These are phyloP conservation scores for Boechera stricta DNA, from an alignment of 345 rosid species.

Conservation along the genomic window DNA sequence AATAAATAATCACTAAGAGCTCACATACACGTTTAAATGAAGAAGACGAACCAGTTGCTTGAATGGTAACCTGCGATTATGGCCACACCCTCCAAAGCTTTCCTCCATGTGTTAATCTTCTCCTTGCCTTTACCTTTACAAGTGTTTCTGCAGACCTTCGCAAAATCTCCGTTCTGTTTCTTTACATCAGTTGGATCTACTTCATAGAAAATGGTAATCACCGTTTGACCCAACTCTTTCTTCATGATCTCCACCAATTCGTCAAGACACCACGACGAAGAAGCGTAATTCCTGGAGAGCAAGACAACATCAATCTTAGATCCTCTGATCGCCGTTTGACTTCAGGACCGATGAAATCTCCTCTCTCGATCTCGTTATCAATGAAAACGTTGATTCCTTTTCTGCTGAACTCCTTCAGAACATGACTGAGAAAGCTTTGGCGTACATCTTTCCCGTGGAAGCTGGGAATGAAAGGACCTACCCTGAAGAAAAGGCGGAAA, in stretches of 20 bases:
- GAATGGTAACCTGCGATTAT: neutral
- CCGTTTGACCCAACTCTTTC: neutral
- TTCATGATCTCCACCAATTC: slow-evolving; percentile 6
- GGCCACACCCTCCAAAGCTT: neutral
- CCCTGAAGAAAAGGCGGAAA: no score
- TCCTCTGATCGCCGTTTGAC: neutral
- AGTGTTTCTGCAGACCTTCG: neutral
- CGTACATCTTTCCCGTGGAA: no score
- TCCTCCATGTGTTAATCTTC: neutral
- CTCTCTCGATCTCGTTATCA: neutral
- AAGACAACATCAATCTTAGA: neutral
- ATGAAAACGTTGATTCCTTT: neutral
- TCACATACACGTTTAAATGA: neutral
- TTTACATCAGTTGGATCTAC: neutral
- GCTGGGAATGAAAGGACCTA: no score
- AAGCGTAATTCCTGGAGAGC: slow-evolving; percentile 9
- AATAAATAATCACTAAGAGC: neutral
- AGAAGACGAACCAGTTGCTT: neutral
- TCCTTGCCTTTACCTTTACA: neutral
- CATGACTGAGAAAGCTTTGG: neutral
- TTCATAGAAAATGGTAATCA: neutral
- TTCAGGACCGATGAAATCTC: neutral
- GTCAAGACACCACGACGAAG: slow-evolving; percentile 12
- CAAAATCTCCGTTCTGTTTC: neutral
- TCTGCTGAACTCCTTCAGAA: neutral